These are phyloP conservation scores for Simmondsia chinensis DNA, from an alignment of 148 eudicot species.

Conservation along the genomic window DNA sequence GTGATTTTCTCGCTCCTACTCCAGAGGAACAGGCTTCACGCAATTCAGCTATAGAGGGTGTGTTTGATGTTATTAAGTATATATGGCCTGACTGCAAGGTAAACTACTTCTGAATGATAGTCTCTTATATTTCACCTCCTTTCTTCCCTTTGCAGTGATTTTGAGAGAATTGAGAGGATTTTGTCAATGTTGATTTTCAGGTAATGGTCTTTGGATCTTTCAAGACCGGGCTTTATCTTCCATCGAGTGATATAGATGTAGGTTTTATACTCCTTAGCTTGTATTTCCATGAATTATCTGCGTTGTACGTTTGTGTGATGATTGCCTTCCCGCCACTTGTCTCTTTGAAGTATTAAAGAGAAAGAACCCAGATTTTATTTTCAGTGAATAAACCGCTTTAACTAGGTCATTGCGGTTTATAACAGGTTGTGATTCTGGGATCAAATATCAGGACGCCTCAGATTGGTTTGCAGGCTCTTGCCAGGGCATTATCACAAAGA, in stretches of 20 bases:
- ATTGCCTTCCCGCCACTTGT: too few species aligned
- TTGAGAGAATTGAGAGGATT: background rate
- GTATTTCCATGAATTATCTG: background rate
- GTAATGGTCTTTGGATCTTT: slow-evolving; percentile 93
- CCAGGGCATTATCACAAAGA: slow-evolving; percentile 80
- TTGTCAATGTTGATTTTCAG: slow-evolving; percentile 30
- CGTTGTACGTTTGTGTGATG: too few species aligned
- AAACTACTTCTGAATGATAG: too few species aligned
- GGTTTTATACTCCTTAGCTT: slow-evolving; percentile 16
- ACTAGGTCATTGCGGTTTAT: slow-evolving; percentile 6
- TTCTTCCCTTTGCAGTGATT: background rate
- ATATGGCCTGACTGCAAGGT: slow-evolving; percentile 95
- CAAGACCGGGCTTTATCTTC: slow-evolving; percentile 95
- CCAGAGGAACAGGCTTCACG: slow-evolving; percentile 70
- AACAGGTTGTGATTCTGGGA: slow-evolving; percentile 82
- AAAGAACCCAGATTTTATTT: too few species aligned
- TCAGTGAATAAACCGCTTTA: background rate
- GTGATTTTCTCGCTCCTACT: slow-evolving; percentile 91
- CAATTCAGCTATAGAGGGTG: slow-evolving; percentile 58
- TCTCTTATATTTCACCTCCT: background rate
- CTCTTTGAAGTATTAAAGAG: too few species aligned
- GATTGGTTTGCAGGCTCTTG: slow-evolving; percentile 77
- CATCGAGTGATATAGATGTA: slow-evolving; percentile 96
- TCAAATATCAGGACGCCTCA: slow-evolving; percentile 78
- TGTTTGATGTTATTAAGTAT: slow-evolving; percentile 66